Conservation (phyloP, 2,329 filamentous ascomycete species). For the Raffaelea deltoideospora region DNA sequence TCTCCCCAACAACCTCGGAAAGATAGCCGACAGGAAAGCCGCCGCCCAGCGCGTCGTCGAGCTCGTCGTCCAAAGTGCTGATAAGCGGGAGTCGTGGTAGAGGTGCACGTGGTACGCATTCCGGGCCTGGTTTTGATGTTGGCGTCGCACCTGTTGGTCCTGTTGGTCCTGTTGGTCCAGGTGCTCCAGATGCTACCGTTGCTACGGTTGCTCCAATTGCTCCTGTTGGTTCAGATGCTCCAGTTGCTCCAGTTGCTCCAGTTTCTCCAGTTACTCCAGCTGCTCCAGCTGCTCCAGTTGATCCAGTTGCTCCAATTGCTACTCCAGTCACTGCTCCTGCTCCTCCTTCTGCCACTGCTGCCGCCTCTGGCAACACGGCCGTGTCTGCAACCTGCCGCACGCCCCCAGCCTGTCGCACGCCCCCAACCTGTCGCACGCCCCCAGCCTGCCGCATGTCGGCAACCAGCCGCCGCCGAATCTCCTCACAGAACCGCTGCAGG, state of each 20-base stretch:
- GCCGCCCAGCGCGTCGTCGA: conserved; percentile 65
- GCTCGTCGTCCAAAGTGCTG: conserved; percentile 59
- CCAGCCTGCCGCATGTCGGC: too few relatives aligned
- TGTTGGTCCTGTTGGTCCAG: conserved; percentile 21
- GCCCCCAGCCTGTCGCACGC: too few relatives aligned
- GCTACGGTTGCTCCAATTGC: neutral
- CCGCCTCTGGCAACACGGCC: conserved; percentile 33
- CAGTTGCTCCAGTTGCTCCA: neutral
- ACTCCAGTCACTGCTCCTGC: too few relatives aligned
- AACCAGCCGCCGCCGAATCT: conserved; percentile 14
- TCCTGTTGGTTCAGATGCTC: neutral
- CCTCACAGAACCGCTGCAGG: conserved; percentile 50
- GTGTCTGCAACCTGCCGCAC: conserved; percentile 53
- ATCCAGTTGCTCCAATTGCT: too few relatives aligned
- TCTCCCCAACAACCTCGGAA: conserved; percentile 85
- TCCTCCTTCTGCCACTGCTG: neutral
- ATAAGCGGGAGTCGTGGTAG: conserved; percentile 39
- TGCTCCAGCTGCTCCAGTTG: neutral
- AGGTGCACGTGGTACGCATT: too few relatives aligned
- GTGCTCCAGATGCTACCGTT: conserved; percentile 7
- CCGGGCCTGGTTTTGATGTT: too few relatives aligned
- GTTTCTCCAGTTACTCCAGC: neutral
- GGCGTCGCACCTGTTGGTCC: conserved; percentile 20
- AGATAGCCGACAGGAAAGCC: conserved; percentile 71
- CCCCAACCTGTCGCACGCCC: conserved; percentile 50